Conservation (phyloP, 495 filamentous ascomycete species). For the Xylaria telfairii region DNA sequence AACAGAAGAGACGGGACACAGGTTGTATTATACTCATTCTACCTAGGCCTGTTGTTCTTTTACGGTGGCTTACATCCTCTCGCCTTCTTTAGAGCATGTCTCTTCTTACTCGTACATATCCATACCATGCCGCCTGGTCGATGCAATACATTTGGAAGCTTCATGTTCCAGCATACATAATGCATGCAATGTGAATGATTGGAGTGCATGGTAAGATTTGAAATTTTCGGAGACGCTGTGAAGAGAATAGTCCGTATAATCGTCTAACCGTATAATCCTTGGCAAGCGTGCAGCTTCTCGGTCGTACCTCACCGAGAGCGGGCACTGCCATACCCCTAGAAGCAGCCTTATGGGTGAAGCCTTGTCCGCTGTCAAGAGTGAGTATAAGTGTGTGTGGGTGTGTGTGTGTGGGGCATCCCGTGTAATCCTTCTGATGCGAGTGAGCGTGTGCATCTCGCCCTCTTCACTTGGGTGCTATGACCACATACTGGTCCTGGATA, state of each 20-base stretch:
- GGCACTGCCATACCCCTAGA: neutral
- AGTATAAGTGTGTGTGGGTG: neutral
- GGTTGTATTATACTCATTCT: conserved; percentile 7
- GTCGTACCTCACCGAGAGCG: neutral
- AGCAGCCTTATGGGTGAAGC: conserved; percentile 10
- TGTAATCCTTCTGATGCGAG: conserved; percentile 17
- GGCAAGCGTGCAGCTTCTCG: neutral
- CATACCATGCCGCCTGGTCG: neutral
- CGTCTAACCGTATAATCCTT: conserved; percentile 15
- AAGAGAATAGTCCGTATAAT: neutral
- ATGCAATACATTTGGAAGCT: conserved; percentile 12
- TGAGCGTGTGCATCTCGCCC: neutral
- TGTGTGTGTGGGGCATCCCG: neutral
- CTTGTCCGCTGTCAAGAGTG: neutral
- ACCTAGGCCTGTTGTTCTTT: neutral
- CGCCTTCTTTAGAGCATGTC: neutral
- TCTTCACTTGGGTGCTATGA: neutral
- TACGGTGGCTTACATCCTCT: neutral
- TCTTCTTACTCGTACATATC: conserved; percentile 5
- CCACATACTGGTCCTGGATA: neutral
- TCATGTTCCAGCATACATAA: neutral
- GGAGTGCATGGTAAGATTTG: conserved; percentile 12
- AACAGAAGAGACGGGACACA: neutral
- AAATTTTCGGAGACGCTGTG: neutral
- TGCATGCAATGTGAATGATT: neutral